These are phyloP conservation scores for Tulasnella sp. DNA, from an alignment of 768 basidiomycete genomes.

Conservation along the genomic window DNA sequence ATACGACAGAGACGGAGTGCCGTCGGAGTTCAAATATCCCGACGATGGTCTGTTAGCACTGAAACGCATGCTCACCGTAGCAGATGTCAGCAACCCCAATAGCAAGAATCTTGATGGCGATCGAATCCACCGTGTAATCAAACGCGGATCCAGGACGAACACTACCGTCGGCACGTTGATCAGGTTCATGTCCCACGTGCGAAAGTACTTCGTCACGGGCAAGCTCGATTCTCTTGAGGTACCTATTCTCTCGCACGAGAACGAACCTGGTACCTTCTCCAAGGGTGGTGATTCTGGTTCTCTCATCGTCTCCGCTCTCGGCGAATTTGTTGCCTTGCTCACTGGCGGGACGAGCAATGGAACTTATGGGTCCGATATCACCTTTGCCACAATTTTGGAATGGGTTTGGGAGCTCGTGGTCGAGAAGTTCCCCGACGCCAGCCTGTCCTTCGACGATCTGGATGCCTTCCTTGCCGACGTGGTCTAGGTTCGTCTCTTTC, in stretches of 20 bases:
- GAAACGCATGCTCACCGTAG: conserved; percentile 19
- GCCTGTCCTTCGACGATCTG: conserved; percentile 11
- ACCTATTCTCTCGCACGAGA: not conserved
- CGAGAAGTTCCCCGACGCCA: conserved; percentile 9
- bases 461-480: not conserved
- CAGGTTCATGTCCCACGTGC: conserved; percentile 19
- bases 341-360: not conserved
- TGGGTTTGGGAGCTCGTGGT: conserved; percentile 11
- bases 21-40: conserved; percentile 23
- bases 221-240: conserved; percentile 8
- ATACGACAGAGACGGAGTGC: conserved; percentile 5
- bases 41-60: conserved; percentile 19
- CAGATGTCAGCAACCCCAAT: conserved; percentile 20
- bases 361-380: not conserved
- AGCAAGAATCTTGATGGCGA: conserved; percentile 20
- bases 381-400: not conserved
- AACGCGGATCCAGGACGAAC: conserved; percentile 20
- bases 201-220: conserved; percentile 18
- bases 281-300: conserved; percentile 6
- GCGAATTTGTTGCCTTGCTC: not conserved
- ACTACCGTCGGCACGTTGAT: conserved; percentile 23
- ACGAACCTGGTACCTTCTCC: conserved; percentile 10
- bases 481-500: conserved; percentile 15
- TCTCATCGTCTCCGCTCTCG: not conserved
- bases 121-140: conserved; percentile 21